Evolutionary conservation across 148 eudicot genomes (phyloP).

Genomic region (Rhododendron ferrugineum): DNA sequence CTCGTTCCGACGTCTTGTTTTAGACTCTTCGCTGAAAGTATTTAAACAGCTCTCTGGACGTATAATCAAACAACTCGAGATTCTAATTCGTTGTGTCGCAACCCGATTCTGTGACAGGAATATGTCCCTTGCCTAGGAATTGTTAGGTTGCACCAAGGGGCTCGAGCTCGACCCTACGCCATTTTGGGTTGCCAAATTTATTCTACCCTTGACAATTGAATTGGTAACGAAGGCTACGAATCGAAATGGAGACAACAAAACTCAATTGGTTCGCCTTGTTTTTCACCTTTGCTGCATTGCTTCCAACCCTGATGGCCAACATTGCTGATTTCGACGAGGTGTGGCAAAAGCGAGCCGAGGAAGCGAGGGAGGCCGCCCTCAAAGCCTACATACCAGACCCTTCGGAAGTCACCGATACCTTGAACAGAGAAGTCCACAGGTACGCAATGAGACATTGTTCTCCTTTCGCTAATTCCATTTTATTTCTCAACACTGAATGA

Average conservation of each 20-base stretch:
- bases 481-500: not conserved
- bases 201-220: not conserved
- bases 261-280: constrained; percentile 2
- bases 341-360: constrained; percentile 29
- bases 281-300: constrained; percentile 9
- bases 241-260: not conserved
- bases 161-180: not conserved
- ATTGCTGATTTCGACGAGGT: constrained; percentile 24
- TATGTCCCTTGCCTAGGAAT: not conserved
- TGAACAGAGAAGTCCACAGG: constrained; percentile 55
- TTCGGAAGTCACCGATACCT: constrained; percentile 28
- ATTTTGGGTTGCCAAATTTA: not conserved
- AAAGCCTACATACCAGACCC: constrained; percentile 38
- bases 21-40: not conserved
- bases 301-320: constrained; percentile 18
- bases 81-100: not conserved
- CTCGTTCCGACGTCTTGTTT: not conserved
- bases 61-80: not conserved
- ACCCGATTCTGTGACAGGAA: not conserved
- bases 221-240: not conserved
- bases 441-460: constrained; percentile 5
- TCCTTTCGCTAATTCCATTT: not conserved
- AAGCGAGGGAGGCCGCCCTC: constrained; percentile 31
- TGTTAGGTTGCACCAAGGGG: not conserved
- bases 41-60: not conserved